These are phyloP conservation scores for Mycena pura DNA, from an alignment of 768 basidiomycete genomes.

Conservation along the genomic window DNA sequence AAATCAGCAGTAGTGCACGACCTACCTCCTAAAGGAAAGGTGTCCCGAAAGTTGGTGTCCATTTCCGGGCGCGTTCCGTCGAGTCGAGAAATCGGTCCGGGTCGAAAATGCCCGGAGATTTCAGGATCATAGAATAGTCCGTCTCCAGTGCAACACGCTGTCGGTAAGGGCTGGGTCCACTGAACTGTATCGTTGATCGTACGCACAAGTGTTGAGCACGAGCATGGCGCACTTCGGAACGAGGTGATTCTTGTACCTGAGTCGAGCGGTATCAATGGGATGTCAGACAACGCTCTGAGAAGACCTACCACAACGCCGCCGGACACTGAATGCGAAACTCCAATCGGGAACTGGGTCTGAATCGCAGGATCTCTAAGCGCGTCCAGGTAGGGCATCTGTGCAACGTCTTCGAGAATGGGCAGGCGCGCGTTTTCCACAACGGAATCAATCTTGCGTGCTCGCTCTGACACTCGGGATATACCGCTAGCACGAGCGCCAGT, in stretches of 20 bases:
- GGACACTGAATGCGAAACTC: background rate
- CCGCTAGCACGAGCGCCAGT: background rate
- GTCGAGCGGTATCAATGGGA: background rate
- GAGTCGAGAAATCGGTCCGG: slow-evolving; percentile 4
- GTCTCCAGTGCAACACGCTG: background rate
- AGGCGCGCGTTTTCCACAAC: background rate
- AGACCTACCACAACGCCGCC: background rate
- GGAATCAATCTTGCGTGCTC: background rate
- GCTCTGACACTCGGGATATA: background rate
- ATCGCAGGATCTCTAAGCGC: background rate
- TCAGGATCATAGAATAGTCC: slow-evolving; percentile 5
- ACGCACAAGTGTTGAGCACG: slow-evolving; percentile 4
- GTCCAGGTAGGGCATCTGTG: background rate
- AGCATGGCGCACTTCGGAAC: background rate
- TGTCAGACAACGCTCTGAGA: background rate
- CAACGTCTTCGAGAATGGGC: background rate
- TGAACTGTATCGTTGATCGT: too few relatives aligned
- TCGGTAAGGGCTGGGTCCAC: too few relatives aligned
- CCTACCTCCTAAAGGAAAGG: background rate
- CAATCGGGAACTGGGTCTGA: slow-evolving; percentile 6
- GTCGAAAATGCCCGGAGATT: slow-evolving; percentile 7
- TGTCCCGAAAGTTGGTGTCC: slow-evolving; percentile 11
- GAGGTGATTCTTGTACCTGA: background rate
- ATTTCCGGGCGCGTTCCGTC: background rate
- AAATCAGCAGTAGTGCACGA: too few relatives aligned